Conservation (phyloP, 176 grass and related monocot genomes). For the Oryza glaberrima region DNA sequence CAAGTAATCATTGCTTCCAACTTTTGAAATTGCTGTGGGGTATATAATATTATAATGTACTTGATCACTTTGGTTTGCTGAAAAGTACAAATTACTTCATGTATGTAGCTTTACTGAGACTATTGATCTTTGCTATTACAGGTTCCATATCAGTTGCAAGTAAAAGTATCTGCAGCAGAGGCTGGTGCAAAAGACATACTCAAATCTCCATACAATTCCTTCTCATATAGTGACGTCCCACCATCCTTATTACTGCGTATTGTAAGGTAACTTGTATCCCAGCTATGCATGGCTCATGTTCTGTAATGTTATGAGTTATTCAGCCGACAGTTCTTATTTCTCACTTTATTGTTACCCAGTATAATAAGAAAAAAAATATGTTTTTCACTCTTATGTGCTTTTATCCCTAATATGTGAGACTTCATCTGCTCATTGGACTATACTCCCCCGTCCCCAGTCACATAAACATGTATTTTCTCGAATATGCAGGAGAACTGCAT, state of each 20-base stretch:
- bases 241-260: slow-evolving; percentile 58
- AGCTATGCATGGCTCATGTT: slow-evolving; percentile 24
- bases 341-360: background rate
- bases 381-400: background rate
- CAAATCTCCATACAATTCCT: slow-evolving; percentile 64
- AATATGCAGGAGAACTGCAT: no score
- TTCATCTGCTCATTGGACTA: slow-evolving; percentile 34
- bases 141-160: slow-evolving; percentile 68
- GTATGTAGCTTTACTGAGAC: slow-evolving; percentile 25
- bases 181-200: slow-evolving; percentile 55
- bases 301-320: slow-evolving; percentile 31
- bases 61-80: slow-evolving; percentile 13
- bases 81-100: slow-evolving; percentile 10
- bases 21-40: background rate
- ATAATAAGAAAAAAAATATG: slow-evolving; percentile 19
- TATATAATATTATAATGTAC: background rate
- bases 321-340: slow-evolving; percentile 28
- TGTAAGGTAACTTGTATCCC: slow-evolving; percentile 53
- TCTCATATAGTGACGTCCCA: slow-evolving; percentile 68
- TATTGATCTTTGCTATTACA: slow-evolving; percentile 48
- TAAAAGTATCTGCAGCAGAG: slow-evolving; percentile 68
- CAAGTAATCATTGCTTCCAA: background rate
- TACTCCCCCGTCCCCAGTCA: background rate
- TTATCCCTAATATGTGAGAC: slow-evolving; percentile 19
- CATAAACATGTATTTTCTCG: no score